Percentiles rank a stretch among this genome's conserved stretches.
phyloP scores from a whole-genome alignment of 345 rosid species.

The Citrus maxima region DNA sequence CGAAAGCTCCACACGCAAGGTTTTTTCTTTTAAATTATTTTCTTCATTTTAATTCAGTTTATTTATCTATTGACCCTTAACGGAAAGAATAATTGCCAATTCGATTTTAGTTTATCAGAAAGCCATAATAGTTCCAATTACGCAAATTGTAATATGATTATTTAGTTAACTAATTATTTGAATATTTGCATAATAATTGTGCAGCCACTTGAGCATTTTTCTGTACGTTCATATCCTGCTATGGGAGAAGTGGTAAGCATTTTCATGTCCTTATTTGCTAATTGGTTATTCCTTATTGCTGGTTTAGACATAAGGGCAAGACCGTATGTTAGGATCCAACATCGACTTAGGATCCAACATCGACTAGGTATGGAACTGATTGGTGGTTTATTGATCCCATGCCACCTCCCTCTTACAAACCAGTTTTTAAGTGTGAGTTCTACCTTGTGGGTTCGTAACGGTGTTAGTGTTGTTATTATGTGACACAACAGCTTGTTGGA shows the following conservation, averaged over 20 bases:
- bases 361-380: too few species aligned
- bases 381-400: too few species aligned
- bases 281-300: not conserved
- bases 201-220: conserved; percentile 15
- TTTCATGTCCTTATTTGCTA: not conserved
- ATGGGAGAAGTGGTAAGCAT: conserved; percentile 55
- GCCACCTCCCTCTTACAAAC: too few species aligned
- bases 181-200: not conserved
- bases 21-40: not conserved
- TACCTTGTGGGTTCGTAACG: too few species aligned
- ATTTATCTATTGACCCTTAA: too few species aligned
- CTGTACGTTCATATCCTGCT: conserved; percentile 10
- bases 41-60: too few species aligned
- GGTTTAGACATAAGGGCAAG: not conserved
- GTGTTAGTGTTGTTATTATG: not conserved
- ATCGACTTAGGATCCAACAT: too few species aligned
- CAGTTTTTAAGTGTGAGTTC: too few species aligned
- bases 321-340: too few species aligned
- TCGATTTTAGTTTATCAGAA: not conserved
- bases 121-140: not conserved
- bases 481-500: not conserved
- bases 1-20: conserved; percentile 25
- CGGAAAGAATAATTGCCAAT: not conserved
- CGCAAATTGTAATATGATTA: not conserved
- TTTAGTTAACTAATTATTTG: not conserved